phyloP scores from a whole-genome alignment of 139 green algal species.

The Tetradesmus lagerheimii region DNA sequence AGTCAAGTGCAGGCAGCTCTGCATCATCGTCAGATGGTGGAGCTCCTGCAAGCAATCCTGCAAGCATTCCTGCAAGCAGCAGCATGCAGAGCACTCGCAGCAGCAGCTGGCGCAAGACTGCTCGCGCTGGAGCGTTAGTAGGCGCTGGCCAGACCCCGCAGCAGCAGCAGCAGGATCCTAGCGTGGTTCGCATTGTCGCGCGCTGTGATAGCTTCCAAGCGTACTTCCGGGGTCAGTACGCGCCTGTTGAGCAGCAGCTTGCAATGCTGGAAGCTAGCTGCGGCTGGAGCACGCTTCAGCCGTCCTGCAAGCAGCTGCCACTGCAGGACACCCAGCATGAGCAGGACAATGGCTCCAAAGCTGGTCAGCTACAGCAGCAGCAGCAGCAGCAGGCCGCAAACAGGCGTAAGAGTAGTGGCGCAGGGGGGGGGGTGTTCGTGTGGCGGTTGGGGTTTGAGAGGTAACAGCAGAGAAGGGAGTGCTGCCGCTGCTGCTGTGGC shows the following conservation, averaged over 20 bases:
- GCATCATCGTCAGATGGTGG: not conserved
- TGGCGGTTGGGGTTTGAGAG: not conserved
- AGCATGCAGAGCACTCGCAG: not conserved
- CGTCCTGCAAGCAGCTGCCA: not conserved
- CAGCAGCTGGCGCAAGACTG: not conserved
- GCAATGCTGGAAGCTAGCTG: conserved; percentile 16
- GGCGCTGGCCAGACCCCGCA: not conserved
- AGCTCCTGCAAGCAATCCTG: not conserved
- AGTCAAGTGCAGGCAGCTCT: not conserved
- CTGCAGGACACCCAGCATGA: not conserved
- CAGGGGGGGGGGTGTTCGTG: too few relatives aligned
- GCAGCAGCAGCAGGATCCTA: not conserved
- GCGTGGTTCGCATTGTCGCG: not conserved
- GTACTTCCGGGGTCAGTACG: conserved; percentile 8
- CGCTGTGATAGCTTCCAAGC: conserved; percentile 11
- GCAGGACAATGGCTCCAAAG: not conserved
- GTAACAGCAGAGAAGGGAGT: not conserved
- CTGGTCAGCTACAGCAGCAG: not conserved
- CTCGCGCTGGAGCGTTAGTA: not conserved
- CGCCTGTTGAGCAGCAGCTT: not conserved
- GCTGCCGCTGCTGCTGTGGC: too few relatives aligned
- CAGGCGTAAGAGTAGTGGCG: not conserved
- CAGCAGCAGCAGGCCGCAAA: not conserved
- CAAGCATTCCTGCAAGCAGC: conserved; percentile 15
- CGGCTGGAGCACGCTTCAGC: not conserved